Evolutionary conservation across 2,329 filamentous ascomycete species (phyloP), one percentile per base, ranked within the genome.

Genomic region (Diaporthe batatas): DNA sequence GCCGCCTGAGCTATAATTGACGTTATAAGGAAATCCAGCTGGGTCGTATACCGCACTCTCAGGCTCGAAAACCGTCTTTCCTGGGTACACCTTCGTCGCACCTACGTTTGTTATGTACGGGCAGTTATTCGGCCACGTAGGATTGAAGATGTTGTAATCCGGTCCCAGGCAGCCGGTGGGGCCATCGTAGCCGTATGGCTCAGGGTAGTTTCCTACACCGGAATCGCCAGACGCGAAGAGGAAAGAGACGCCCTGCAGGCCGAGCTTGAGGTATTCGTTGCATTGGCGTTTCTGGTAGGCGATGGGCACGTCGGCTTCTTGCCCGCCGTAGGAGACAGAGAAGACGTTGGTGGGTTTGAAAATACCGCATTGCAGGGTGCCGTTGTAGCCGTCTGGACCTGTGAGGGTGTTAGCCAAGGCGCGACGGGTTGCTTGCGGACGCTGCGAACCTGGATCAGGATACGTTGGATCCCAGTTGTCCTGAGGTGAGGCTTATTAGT

Each of bases 341-440:
- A 90, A 84, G 14, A 90, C 88, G 75, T 89, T 88, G 14, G 88
- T 88, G 1, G 88, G 86, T 76, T 86, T 82, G 80, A 79, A 81
- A 16, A 77, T 76, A 59, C 80, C 80, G 74, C 79, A 83, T 74
- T 79, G 78, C 23, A 82, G 79, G 64, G 78, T 73, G 39, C 86
- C 86, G 71, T 85, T 85, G 80, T 88, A 89, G 36, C 86, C 87
- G 36, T 59, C 82, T 85, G 0, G 78, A 32, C 16, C 77, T 76
- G 0, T 16, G 53, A 54, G 25, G 25, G 25, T 32, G 53, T 54
- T 54, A 54, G 53, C 25, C 21, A 25, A 34, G 53, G 53, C 4
- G 53, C 32, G 23, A 18, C 32, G 14, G 16, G 18, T 54, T 54
- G 53, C 25, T 54, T 54, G 10, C 25, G 14, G 25, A 32, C 25